Base-by-base conservation (phyloP, 2,329 filamentous ascomycete species). In the Alternaria novae-zelandiae region DNA sequence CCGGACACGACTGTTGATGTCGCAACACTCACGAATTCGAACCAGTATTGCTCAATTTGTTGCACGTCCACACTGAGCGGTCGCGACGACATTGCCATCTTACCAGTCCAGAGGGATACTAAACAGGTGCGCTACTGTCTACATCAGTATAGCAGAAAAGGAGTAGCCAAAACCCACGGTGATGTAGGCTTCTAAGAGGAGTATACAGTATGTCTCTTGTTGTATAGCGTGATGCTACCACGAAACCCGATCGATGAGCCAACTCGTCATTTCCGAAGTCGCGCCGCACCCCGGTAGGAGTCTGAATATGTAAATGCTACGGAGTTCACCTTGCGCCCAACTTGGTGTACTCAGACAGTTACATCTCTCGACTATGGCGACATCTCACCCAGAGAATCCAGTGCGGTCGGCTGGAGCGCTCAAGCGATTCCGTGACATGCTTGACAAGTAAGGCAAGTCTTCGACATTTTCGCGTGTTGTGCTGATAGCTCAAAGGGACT, bases 331-430 rank as follows among this genome's bases (percentile, higher is more conserved):
- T 41, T 17, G 36, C n/a, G 32, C 32, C 1, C 32, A 36, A 10
- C 32, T 9, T 1, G 32, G 0, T 1, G 0, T 36, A 0, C 15
- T 5, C 32, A n/a, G 1, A 36, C 32, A n/a, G 0, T 0, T 5
- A n/a, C 32, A 36, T 36, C 4, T 36, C 15, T 36, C 0, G 15
- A n/a, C 15, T 1, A 45, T 45, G 43, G 43, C 11, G 6, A 20
- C 3, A 7, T 3, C 43, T 3, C 43, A 21, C 0, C 10, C 2
- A 8, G 17, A 45, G 12, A 21, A 21, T 21, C 20, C 43, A 11
- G 17, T 21, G 1, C 10, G 0, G 43, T 13, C 43, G 17, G 20
- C 43, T 20, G 10, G 43, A 5, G 3, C 43, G 2, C 20, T 45
- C 43, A 45, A 45, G 20, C 43, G 43, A 45, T 1, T 45, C 2